phyloP scores from a whole-genome alignment of 177 flowering plant genomes.

The Tripterygium wilfordii region DNA sequence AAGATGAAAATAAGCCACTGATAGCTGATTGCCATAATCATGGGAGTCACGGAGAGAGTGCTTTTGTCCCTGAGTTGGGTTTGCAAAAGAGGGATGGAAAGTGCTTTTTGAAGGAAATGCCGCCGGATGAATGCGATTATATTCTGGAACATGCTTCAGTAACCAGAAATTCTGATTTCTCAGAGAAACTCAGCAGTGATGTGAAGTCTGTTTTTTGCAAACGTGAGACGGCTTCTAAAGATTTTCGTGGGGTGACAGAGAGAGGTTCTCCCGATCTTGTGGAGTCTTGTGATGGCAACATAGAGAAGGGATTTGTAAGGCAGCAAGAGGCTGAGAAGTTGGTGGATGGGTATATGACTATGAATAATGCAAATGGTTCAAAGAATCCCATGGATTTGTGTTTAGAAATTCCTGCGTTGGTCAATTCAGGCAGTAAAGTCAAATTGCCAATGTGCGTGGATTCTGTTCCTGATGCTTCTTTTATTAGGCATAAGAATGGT shows the following conservation, averaged over 20 bases:
- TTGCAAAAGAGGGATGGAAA: conserved; percentile 17
- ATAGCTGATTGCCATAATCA: conserved; percentile 48
- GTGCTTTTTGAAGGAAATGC: conserved; percentile 18
- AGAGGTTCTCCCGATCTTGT: conserved; percentile 26
- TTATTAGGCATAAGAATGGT: conserved; percentile 39
- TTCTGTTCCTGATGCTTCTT: conserved; percentile 32
- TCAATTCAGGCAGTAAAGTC: conserved; percentile 43
- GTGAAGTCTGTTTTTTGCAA: conserved; percentile 22
- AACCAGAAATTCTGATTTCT: conserved; percentile 21
- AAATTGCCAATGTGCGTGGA: conserved; percentile 38
- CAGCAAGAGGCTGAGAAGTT: conserved; percentile 15
- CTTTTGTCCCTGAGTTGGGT: conserved; percentile 17
- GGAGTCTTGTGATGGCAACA: conserved; percentile 24
- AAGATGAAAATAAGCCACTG: conserved; percentile 28
- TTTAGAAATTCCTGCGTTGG: conserved; percentile 31
- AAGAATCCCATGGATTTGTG: conserved; percentile 28
- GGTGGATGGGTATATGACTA: conserved; percentile 18
- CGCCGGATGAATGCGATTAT: conserved; percentile 22
- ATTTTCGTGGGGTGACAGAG: conserved; percentile 18
- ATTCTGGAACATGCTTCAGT: conserved; percentile 27
- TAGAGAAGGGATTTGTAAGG: conserved; percentile 19
- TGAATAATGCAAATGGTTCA: conserved; percentile 20
- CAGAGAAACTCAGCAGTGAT: conserved; percentile 26
- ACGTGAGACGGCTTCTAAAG: conserved; percentile 12
- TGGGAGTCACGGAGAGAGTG: conserved; percentile 53